phyloP scores from a whole-genome alignment of 2,329 filamentous ascomycete species.

The Aspergillus sp. region DNA sequence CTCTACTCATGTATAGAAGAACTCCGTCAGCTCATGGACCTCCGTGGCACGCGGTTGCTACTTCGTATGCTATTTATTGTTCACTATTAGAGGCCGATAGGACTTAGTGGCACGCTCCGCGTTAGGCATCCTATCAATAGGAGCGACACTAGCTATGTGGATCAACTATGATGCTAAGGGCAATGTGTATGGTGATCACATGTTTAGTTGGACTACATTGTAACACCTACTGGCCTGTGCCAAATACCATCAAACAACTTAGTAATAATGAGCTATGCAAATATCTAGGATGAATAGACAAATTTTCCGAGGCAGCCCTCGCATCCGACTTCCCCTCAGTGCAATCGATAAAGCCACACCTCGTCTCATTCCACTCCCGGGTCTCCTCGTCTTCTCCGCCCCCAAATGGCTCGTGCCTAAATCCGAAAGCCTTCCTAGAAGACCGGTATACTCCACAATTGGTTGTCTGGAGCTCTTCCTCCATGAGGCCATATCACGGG shows the following conservation, averaged over 20 bases:
- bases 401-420: background rate
- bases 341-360: conserved; percentile 12
- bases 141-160: no score
- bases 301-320: conserved; percentile 19
- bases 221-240: no score
- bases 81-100: no score
- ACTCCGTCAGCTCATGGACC: background rate
- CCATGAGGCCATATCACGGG: conserved; percentile 8
- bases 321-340: conserved; percentile 14
- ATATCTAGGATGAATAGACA: conserved; percentile 27
- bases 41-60: no score
- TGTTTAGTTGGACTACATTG: background rate
- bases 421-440: conserved; percentile 7
- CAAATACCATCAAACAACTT: conserved; percentile 10
- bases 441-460: conserved; percentile 16
- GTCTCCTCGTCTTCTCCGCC: background rate
- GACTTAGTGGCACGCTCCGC: no score
- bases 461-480: conserved; percentile 6
- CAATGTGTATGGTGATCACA: no score
- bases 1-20: background rate
- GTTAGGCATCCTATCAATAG: no score
- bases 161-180: no score
- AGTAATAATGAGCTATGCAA: conserved; percentile 25
- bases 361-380: conserved; percentile 7
- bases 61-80: no score